phyloP scores from a whole-genome alignment of 495 filamentous ascomycete species.

The Penicillium lividum region DNA sequence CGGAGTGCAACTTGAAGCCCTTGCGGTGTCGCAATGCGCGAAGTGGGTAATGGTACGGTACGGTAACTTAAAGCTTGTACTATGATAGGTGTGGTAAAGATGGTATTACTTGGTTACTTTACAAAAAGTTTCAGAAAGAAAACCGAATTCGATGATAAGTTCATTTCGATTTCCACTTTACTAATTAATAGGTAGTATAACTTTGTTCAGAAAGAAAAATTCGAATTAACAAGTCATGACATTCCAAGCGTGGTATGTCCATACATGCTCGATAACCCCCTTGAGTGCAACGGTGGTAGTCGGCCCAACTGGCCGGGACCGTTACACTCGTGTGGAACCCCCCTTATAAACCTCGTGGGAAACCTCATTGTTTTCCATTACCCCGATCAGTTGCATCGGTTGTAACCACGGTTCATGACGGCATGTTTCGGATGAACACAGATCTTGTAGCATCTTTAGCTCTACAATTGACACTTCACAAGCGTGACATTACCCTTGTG shows the following conservation, averaged over 20 bases:
- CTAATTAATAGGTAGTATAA: neutral
- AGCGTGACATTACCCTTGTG: slow-evolving; percentile 13
- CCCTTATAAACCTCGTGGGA: slow-evolving; percentile 21
- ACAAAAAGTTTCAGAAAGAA: neutral
- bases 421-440: slow-evolving; percentile 8
- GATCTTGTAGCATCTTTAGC: neutral
- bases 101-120: slow-evolving; percentile 4
- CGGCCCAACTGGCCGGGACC: slow-evolving; percentile 35
- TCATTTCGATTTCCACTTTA: neutral
- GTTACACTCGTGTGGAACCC: slow-evolving; percentile 38
- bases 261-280: slow-evolving; percentile 33
- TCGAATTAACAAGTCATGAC: neutral
- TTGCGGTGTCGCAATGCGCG: slow-evolving; percentile 30
- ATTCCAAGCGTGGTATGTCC: slow-evolving; percentile 30
- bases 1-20: slow-evolving; percentile 31
- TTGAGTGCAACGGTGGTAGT: slow-evolving; percentile 49
- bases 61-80: neutral
- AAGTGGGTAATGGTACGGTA: slow-evolving; percentile 27
- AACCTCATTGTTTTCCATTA: neutral
- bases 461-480: neutral
- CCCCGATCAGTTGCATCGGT: slow-evolving; percentile 10
- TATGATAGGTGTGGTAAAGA: slow-evolving; percentile 1
- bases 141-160: neutral
- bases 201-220: no score
- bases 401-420: slow-evolving; percentile 13